phyloP scores from a whole-genome alignment of 208 protist genomes.

The Leishmania tropica region DNA sequence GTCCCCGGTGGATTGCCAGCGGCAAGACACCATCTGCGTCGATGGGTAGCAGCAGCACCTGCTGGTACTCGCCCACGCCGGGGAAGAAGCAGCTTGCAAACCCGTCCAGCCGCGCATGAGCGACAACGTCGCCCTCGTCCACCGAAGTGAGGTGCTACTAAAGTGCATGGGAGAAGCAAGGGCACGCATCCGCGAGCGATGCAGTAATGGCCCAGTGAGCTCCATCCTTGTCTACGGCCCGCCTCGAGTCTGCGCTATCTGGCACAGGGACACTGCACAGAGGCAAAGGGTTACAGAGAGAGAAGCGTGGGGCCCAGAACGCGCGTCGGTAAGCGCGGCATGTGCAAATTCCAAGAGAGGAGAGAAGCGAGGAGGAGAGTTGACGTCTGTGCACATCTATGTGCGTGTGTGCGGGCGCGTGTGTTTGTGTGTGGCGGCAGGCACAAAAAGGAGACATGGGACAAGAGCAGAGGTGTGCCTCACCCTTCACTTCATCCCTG shows the following conservation, averaged over 20 bases:
- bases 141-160: background rate
- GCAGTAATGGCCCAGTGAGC: background rate
- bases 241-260: background rate
- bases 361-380: background rate
- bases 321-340: background rate
- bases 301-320: background rate
- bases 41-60: background rate
- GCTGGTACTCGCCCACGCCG: background rate
- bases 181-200: background rate
- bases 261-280: background rate
- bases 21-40: conserved; percentile 2
- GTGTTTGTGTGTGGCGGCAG: background rate
- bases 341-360: background rate
- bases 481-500: background rate
- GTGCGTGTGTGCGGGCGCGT: background rate
- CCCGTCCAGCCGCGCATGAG: background rate
- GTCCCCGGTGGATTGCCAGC: conserved; percentile 21
- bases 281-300: background rate
- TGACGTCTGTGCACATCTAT: background rate
- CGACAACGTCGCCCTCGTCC: background rate
- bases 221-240: background rate
- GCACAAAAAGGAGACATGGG: background rate
- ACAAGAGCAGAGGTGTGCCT: background rate
- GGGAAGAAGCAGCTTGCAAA: background rate
- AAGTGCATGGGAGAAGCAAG: background rate